Evolutionary conservation across 2,329 filamentous ascomycete genomes (phyloP).

Genomic region (Aureobasidium leucospermi): DNA sequence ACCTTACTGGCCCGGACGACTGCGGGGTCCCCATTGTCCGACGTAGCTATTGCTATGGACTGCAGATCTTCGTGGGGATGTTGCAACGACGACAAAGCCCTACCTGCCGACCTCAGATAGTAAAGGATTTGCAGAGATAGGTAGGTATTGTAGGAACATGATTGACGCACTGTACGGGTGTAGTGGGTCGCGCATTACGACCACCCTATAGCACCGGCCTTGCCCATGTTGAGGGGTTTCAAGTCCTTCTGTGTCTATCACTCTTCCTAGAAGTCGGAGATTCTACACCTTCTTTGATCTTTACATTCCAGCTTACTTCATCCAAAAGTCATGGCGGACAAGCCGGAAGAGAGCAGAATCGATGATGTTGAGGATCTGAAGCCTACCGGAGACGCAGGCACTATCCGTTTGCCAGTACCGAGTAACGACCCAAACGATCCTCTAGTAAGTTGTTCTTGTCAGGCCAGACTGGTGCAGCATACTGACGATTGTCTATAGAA

Average conservation of each 20-base stretch:
- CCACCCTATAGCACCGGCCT: no score
- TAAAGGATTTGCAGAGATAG: background rate
- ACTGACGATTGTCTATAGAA: background rate
- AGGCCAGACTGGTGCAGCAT: no score
- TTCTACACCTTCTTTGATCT: no score
- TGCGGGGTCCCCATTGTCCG: background rate
- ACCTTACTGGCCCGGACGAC: background rate
- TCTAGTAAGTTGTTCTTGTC: background rate
- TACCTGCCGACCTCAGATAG: background rate
- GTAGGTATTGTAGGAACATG: background rate
- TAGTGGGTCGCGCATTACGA: no score
- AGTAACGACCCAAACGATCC: constrained; percentile 21
- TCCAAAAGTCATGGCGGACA: background rate
- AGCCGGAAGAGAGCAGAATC: background rate
- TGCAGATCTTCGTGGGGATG: constrained; percentile 3
- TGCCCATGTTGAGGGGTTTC: no score
- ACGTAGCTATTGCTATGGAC: background rate
- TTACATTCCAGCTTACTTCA: background rate
- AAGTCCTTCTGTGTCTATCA: no score
- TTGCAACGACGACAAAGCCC: background rate
- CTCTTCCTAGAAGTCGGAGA: no score
- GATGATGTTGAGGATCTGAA: constrained; percentile 1
- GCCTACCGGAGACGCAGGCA: background rate
- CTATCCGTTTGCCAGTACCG: background rate
- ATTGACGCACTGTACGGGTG: background rate